These are phyloP conservation scores for Starmera amethionina DNA, from an alignment of 805 yeast species.

Conservation along the genomic window DNA sequence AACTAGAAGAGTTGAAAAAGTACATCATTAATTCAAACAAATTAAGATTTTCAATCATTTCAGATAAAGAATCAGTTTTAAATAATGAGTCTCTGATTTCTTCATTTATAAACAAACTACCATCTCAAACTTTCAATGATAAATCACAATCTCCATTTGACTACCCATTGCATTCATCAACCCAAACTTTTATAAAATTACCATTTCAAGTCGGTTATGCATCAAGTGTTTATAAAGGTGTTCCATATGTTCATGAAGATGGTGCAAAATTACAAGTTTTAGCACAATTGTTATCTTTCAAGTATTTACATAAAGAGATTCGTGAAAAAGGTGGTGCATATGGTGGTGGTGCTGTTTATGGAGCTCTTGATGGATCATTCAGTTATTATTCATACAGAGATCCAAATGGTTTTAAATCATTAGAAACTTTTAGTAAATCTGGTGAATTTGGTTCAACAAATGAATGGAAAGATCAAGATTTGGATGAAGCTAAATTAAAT, in stretches of 20 bases:
- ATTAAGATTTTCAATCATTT: constrained; percentile 47
- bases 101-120: constrained; percentile 19
- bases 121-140: constrained; percentile 6
- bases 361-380: constrained; percentile 71
- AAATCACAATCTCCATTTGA: constrained; percentile 5
- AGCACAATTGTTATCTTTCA: constrained; percentile 72
- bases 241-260: constrained; percentile 56
- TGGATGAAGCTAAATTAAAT: constrained; percentile 84
- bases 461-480: constrained; percentile 50
- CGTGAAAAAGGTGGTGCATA: constrained; percentile 97
- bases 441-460: constrained; percentile 37
- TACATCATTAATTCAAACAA: constrained; percentile 31
- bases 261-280: constrained; percentile 82
- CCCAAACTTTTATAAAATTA: constrained; percentile 46
- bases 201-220: constrained; percentile 89
- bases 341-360: constrained; percentile 88
- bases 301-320: constrained; percentile 77
- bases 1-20: constrained; percentile 41
- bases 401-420: constrained; percentile 72
- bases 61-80: constrained; percentile 33
- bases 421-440: constrained; percentile 45
- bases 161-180: constrained; percentile 10
- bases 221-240: constrained; percentile 57
- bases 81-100: constrained; percentile 21
- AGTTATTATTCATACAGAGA: constrained; percentile 88